phyloP scores from a whole-genome alignment of 768 basidiomycete species.

The Lactifluus volemus region DNA sequence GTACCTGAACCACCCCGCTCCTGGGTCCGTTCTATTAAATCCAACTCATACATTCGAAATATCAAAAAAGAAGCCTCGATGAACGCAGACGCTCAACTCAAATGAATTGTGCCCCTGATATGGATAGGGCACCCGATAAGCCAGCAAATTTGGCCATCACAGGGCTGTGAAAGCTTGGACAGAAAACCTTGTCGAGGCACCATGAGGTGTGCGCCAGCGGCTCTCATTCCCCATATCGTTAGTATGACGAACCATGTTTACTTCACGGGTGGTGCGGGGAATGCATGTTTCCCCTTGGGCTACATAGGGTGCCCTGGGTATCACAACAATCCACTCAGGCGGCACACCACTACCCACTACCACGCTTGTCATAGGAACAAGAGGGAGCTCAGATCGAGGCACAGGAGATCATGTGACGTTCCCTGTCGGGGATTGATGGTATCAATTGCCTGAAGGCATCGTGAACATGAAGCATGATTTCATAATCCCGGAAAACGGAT shows the following conservation, averaged over 20 bases:
- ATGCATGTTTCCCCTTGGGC: background rate
- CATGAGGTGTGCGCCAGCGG: background rate
- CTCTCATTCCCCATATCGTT: background rate
- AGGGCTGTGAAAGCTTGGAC: background rate
- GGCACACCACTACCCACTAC: background rate
- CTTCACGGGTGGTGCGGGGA: background rate
- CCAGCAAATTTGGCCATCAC: background rate
- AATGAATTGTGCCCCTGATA: background rate
- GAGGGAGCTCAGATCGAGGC: background rate
- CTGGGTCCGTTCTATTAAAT: background rate
- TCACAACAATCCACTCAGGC: background rate
- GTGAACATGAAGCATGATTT: background rate
- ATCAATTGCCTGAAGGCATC: background rate
- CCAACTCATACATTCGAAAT: background rate
- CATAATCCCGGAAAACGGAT: background rate
- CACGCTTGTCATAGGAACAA: background rate
- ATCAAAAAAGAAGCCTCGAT: background rate
- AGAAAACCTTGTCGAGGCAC: background rate
- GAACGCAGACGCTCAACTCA: background rate
- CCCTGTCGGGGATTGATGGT: background rate
- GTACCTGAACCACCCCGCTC: background rate
- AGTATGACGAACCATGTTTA: background rate
- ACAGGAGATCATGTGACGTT: background rate
- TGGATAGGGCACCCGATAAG: background rate
- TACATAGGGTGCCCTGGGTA: background rate